A percentile compares a stretch with the other conserved stretches of the same genome.
Evolutionary conservation across 169 alveolate genomes (phyloP).

Genomic region (Plasmodium cynomolgi): DNA sequence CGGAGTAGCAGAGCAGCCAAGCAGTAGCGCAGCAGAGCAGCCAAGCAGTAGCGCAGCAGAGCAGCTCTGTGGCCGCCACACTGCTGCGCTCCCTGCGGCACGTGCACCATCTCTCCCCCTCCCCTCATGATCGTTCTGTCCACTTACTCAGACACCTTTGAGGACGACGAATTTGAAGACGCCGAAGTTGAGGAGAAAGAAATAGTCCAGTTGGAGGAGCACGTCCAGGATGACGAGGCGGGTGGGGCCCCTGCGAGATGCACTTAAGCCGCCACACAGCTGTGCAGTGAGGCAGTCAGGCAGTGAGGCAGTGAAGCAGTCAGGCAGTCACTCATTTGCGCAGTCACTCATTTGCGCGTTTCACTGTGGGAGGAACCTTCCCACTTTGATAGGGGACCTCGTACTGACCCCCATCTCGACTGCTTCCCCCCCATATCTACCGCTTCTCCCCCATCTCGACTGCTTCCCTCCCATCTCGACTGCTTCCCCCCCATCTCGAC

Average conservation of each 20-base stretch:
- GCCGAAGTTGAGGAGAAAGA: slow-evolving; percentile 70
- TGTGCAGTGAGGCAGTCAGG: neutral
- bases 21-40: no score
- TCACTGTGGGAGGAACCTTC: neutral
- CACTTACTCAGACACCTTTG: slow-evolving; percentile 12
- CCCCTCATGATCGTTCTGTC: neutral
- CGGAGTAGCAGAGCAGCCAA: no score
- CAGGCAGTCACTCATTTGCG: no score
- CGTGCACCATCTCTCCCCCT: neutral
- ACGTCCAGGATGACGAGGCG: neutral
- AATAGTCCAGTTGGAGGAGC: slow-evolving; percentile 1
- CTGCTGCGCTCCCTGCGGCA: neutral
- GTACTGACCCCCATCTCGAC: neutral
- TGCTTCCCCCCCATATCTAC: no score
- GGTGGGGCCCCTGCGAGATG: neutral
- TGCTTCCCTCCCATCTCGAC: no score
- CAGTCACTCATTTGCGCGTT: neutral
- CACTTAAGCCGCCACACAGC: neutral
- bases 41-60: no score
- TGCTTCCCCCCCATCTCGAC: no score
- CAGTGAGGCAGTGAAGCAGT: no score
- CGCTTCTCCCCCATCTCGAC: no score
- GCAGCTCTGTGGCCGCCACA: no score
- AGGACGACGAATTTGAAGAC: slow-evolving; percentile 68
- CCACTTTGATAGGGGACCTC: neutral